Base-by-base conservation (phyloP, 169 alveolate species). In the Theileria equi region DNA sequence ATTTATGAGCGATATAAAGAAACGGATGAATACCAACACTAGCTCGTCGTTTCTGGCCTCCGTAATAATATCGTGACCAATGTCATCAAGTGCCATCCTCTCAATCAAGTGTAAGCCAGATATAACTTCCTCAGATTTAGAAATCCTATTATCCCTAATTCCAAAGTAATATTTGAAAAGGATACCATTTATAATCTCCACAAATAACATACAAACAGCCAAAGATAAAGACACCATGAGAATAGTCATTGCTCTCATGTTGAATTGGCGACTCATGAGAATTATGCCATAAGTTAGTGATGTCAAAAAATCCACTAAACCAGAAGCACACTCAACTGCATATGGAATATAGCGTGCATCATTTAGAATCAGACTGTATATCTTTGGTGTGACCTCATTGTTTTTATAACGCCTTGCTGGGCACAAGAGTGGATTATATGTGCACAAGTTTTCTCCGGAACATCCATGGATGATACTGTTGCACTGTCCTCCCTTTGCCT, bases 341-440 rank as follows among this genome's bases (percentile, higher is more conserved):
- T 35, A 25, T 55, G 69, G 41, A n/a, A 65, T 19, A 3, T 38
- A 25, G 11, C 48, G 65, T 5, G 74, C 38, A 45, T 74, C 84
- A 34, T 63, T 34, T 13, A 55, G 23, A 26, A 52, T 41, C 36
- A 53, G 58, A n/a, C 68, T 17, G 62, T 48, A 64, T 44, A 74
- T 74, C 41, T 53, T 43, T 1, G 84, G 66, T 16, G 67, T 17
- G 16, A 74, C 19, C 7, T 74, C 84, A n/a, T 36, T 63, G 47
- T 65, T 74, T n/a, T 74, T 69, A 29, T 57, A 41, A 4, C 84
- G 34, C 26, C 65, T 47, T 7, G 78, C 70, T 11, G 84, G 78
- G 53, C 84, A 74, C 17, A 32, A 4, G 13, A 53, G 45, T 11
- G 84, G 84, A 32, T 74, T 74, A 3, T 29, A 13, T 16, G 59